Base-by-base conservation (phyloP, 2,329 filamentous ascomycete species). In the Aspergillus transmontanensis region DNA sequence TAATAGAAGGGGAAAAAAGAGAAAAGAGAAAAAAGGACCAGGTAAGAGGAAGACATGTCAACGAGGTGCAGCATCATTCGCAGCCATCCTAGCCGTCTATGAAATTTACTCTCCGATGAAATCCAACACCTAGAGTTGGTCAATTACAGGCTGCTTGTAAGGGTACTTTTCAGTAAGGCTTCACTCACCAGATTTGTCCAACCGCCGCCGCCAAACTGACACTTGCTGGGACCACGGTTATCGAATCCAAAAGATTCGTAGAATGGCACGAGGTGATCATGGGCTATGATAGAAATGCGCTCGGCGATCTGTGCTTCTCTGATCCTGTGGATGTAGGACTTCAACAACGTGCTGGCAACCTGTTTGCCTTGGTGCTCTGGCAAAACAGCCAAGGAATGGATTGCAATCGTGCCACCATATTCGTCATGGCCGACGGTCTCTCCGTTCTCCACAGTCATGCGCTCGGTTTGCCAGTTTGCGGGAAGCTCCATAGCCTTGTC, bases 311-410 rank as follows among this genome's bases (percentile, higher is more conserved):
- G 88, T 1, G 89, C 86, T 64, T 87, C 86, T 72, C 87, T 88
- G 78, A 95, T 90, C 59, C 91, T 86, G 74, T 94, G 89, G 60
- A 94, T 83, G 73, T 93, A 97, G 4, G 89, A 85, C 76, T 87
- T 89, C 80, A 96, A 83, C 64, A 96, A 80, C 23, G 89, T 87
- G 66, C 86, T 88, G 19, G 91, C 94, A 3, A 96, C 82, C 1
- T 92, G 90, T 62, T 88, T 87, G 39, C 87, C 84, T 68, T 95
- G 92, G 61, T 93, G 87, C 63, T 89, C 86, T 0, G 92, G 92
- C 60, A 90, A 83, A 6, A 97, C 89, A 21, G 91, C 92, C 6
- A 97, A 83, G 0, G 91, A 94, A 78, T 97, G 94, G 57, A 97
- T 80, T 60, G 88, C 92, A 60, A 97, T 84, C 0, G 92, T 96